Evolutionary conservation across 1,139 yeast species (phyloP).

Genomic region (Zygotorulaspora mrakii): DNA sequence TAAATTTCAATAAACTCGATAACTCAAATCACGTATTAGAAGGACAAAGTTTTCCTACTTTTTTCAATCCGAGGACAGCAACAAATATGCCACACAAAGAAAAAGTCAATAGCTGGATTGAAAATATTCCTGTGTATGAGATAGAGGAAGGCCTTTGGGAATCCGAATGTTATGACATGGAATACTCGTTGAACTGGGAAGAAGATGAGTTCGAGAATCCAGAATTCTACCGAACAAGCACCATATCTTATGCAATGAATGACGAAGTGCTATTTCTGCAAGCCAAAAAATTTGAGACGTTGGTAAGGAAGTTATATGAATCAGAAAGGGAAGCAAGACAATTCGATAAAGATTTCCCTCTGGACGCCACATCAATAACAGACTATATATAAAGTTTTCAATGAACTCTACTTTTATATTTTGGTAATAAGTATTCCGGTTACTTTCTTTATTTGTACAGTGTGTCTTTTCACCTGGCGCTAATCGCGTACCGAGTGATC

Average conservation of each 20-base stretch:
- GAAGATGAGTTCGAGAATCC: slow-evolving; percentile 32
- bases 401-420: slow-evolving; percentile 1
- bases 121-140: slow-evolving; percentile 46
- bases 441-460: slow-evolving; percentile 3
- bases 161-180: slow-evolving; percentile 24
- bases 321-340: slow-evolving; percentile 12
- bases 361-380: slow-evolving; percentile 11
- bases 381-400: slow-evolving; percentile 10
- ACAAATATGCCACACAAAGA: slow-evolving; percentile 58
- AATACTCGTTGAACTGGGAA: slow-evolving; percentile 32
- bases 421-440: slow-evolving; percentile 3
- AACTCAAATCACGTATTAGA: slow-evolving; percentile 2
- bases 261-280: slow-evolving; percentile 33
- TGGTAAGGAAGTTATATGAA: slow-evolving; percentile 28
- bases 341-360: slow-evolving; percentile 7
- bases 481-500: slow-evolving; percentile 8
- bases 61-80: slow-evolving; percentile 56
- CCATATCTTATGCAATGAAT: slow-evolving; percentile 22
- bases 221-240: slow-evolving; percentile 7
- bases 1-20: slow-evolving; percentile 4
- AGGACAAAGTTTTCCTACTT: slow-evolving; percentile 37
- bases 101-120: slow-evolving; percentile 61
- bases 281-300: slow-evolving; percentile 30
- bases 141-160: slow-evolving; percentile 19
- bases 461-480: slow-evolving; percentile 1